Percentiles rank a stretch among this genome's conserved stretches.
Evolutionary conservation across 768 basidiomycete genomes (phyloP).

Genomic region (Pluteus cervinus): DNA sequence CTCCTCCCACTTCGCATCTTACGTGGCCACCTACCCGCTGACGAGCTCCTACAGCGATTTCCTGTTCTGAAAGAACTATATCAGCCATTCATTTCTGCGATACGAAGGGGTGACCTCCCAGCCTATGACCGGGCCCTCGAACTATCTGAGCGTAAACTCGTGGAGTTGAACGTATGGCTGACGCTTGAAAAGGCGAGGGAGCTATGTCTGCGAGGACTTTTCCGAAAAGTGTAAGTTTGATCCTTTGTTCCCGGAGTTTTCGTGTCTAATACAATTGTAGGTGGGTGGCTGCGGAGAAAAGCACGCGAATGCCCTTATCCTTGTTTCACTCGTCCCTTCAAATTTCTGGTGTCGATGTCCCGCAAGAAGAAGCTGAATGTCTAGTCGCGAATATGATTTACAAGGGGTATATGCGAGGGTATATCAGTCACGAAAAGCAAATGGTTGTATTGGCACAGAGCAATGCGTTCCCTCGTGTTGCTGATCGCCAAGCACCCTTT

Average conservation of each 20-base stretch:
- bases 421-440: slow-evolving; percentile 93
- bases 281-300: slow-evolving; percentile 73
- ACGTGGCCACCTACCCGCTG: slow-evolving; percentile 80
- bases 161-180: slow-evolving; percentile 85
- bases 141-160: slow-evolving; percentile 60
- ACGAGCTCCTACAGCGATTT: slow-evolving; percentile 63
- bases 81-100: slow-evolving; percentile 74
- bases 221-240: slow-evolving; percentile 63
- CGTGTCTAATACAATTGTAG: slow-evolving; percentile 30
- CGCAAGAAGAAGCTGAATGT: slow-evolving; percentile 85
- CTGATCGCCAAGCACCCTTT: slow-evolving; percentile 56
- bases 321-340: slow-evolving; percentile 76
- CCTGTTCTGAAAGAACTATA: slow-evolving; percentile 70
- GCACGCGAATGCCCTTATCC: slow-evolving; percentile 72
- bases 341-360: slow-evolving; percentile 64
- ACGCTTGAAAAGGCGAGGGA: slow-evolving; percentile 86
- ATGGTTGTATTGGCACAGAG: slow-evolving; percentile 83
- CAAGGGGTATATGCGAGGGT: slow-evolving; percentile 88
- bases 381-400: slow-evolving; percentile 94
- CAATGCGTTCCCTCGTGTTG: slow-evolving; percentile 76
- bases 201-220: slow-evolving; percentile 76
- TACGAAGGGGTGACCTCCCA: slow-evolving; percentile 68
- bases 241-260: not conserved
- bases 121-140: slow-evolving; percentile 80
- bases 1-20: slow-evolving; percentile 86